Percentiles rank a stretch among this genome's conserved stretches.
These are phyloP conservation scores for Dendrothele bispora DNA, from an alignment of 768 basidiomycete species.

Conservation along the genomic window DNA sequence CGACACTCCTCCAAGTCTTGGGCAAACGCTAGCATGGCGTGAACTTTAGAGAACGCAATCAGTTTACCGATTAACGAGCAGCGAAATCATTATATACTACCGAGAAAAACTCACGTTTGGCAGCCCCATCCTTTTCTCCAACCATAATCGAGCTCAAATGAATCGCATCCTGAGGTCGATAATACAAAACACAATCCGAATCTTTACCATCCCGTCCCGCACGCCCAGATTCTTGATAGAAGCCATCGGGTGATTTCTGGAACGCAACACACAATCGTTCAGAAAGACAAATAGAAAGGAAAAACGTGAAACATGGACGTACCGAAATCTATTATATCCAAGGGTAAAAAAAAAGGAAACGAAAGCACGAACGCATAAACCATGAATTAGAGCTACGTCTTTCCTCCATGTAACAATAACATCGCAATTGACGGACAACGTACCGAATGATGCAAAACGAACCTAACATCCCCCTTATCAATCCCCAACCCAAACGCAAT, in stretches of 20 bases:
- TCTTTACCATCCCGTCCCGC: slow-evolving; percentile 90
- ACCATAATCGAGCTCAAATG: slow-evolving; percentile 60
- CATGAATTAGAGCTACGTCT: no score
- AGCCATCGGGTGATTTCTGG: slow-evolving; percentile 87
- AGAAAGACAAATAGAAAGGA: slow-evolving; percentile 11
- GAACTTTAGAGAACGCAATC: slow-evolving; percentile 46
- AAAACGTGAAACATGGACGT: slow-evolving; percentile 16
- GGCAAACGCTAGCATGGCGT: slow-evolving; percentile 79
- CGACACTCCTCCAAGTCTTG: slow-evolving; percentile 78
- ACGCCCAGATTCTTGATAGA: slow-evolving; percentile 93
- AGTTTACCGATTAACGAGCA: slow-evolving; percentile 4
- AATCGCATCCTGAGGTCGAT: slow-evolving; percentile 73
- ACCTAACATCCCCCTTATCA: slow-evolving; percentile 88
- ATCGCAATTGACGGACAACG: neutral
- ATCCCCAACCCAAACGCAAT: slow-evolving; percentile 90
- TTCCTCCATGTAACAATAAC: no score
- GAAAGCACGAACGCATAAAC: no score
- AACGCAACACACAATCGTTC: slow-evolving; percentile 29
- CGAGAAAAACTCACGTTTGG: slow-evolving; percentile 52
- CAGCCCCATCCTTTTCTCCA: slow-evolving; percentile 53
- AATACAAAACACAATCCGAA: slow-evolving; percentile 87
- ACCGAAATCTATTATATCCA: slow-evolving; percentile 54
- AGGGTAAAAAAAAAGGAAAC: no score
- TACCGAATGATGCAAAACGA: slow-evolving; percentile 89
- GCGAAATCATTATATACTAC: neutral